phyloP scores from a whole-genome alignment of 176 grass and related monocot species.

The Ensete glaucum region DNA sequence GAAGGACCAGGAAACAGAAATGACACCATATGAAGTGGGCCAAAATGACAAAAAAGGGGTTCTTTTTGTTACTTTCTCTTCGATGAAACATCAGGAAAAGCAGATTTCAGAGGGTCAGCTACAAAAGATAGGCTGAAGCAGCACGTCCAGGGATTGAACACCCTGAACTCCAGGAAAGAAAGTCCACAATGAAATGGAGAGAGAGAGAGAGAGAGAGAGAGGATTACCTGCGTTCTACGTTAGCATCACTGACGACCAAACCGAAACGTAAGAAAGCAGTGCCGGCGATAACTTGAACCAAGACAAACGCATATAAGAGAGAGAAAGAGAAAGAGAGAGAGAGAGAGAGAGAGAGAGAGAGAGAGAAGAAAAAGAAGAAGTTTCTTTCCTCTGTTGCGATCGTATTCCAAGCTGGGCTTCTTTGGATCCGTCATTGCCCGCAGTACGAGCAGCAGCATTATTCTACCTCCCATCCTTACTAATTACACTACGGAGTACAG shows the following conservation, averaged over 20 bases:
- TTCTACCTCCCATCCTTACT: no score
- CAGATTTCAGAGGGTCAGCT: not conserved
- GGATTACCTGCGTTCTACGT: not conserved
- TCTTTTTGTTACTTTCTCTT: not conserved
- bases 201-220: not conserved
- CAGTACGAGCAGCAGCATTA: not conserved
- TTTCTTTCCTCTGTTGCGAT: not conserved
- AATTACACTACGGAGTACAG: no score
- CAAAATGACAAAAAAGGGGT: not conserved
- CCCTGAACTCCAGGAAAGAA: not conserved
- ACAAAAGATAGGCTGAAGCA: not conserved
- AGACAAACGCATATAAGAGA: not conserved
- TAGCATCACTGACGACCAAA: not conserved
- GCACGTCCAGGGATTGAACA: not conserved
- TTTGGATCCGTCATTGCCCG: not conserved
- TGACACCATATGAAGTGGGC: no score
- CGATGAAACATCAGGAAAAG: not conserved
- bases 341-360: no score
- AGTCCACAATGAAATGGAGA: not conserved
- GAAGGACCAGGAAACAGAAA: no score
- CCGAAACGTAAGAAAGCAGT: not conserved
- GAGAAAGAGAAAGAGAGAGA: no score
- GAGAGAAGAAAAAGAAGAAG: not conserved
- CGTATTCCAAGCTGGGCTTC: not conserved
- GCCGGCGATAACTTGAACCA: not conserved